Evolutionary conservation across 2,329 filamentous ascomycete genomes (phyloP), one percentile per base, ranked within the genome.

Genomic region (Fusarium transvaalense): DNA sequence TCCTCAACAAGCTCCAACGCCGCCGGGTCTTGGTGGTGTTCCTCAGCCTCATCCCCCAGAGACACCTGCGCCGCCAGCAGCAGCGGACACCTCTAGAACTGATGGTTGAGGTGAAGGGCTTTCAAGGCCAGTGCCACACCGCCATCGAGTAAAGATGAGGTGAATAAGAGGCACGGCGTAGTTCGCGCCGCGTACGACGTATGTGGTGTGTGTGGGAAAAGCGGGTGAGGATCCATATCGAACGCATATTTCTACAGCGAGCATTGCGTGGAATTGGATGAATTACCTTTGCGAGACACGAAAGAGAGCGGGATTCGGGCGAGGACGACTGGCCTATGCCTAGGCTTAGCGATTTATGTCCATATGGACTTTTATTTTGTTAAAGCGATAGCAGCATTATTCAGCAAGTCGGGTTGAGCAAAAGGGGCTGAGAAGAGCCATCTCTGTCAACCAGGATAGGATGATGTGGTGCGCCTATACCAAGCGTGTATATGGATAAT

Each of bases 21-120:
- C 78, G 10, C 78, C 79, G 1, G 79, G 78, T 2, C 71, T 81
- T 7, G 76, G 76, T 6, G 77, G 76, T 38, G 74, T 79, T 19
- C 51, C 74, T 27, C 77, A 79, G 21, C 76, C 78, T 15, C 74
- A 80, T 12, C 69, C 77, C 10, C 76, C 78, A 10, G 75, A 79
- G 29, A 67, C 76, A 17, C 76, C 78, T 15, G 78, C 76, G 25
- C 78, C 78, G 10, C 77, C 77, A 41, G 76, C 73, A 5, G 74
- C 75, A n/a, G 77, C 75, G 8, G 72, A 69, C 25, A 71, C 74
- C 14, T 75, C 69, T 14, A 66, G 60, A 48, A 71, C 70, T 13
- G 64, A 72, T 42, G 73, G 70, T 35, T 74, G 71, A 75, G 53
- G 41, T 19, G 35, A 34, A 17, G 37, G 55, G 19, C 10, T 34